phyloP scores from a whole-genome alignment of 345 rosid genomes.

The Luvunga scandens region DNA sequence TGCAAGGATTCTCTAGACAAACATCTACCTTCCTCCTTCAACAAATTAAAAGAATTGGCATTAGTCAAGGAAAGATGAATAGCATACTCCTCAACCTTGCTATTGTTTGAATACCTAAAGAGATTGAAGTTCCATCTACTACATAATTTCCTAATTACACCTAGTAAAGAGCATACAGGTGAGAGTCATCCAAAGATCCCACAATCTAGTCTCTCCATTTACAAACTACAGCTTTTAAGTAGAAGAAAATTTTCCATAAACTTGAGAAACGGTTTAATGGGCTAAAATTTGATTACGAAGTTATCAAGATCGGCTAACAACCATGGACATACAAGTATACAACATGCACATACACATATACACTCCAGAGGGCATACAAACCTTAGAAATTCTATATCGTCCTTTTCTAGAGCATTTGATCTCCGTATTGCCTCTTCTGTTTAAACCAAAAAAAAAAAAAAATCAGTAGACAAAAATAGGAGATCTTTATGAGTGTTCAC shows the following conservation, averaged over 20 bases:
- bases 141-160: not conserved
- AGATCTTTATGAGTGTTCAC: not conserved
- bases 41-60: not conserved
- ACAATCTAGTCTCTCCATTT: not conserved
- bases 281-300: not conserved
- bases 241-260: not conserved
- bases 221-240: not conserved
- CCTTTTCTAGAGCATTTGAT: slow-evolving; percentile 57
- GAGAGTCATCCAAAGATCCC: not conserved
- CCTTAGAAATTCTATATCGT: slow-evolving; percentile 78
- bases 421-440: slow-evolving; percentile 81
- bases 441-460: slow-evolving; percentile 10
- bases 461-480: slow-evolving; percentile 14
- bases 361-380: slow-evolving; percentile 16
- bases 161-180: not conserved
- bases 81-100: not conserved
- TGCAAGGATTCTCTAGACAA: not conserved
- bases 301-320: not conserved
- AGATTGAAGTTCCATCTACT: not conserved
- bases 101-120: not conserved
- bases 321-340: not conserved
- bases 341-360: not conserved
- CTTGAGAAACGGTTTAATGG: not conserved
- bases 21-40: not conserved
- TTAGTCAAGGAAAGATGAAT: not conserved